Base-by-base conservation (phyloP, 2,329 filamentous ascomycete species). In the Fusarium staphyleae region DNA sequence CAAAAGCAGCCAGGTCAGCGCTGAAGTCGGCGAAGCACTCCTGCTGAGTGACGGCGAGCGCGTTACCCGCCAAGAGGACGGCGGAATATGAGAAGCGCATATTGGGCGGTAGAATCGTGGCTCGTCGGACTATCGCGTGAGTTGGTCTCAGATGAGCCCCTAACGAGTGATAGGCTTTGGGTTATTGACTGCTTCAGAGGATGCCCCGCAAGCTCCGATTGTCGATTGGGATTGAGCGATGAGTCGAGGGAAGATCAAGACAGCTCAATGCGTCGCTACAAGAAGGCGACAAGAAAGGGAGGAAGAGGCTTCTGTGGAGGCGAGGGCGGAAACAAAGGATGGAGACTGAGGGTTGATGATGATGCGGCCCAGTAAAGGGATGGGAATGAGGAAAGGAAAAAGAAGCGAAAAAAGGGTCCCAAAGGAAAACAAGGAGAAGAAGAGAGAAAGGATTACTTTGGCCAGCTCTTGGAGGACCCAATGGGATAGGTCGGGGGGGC, bases 11-110 rank as follows among this genome's bases (percentile, higher is more conserved):
- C 41, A 83, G 71, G 42, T 75, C 70, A 18, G 57, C 48, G 56
- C 74, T 71, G 57, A 75, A 69, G 45, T 67, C 55, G 42, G 68
- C 66, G 47, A 83, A 65, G 64, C 80, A 81, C 63, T 74, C 70
- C 58, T 67, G 46, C 47, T 59, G 64, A 33, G 70, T 60, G 57
- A 69, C 48, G 57, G 70, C 67, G 53, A 69, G 63, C 48, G 63
- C 71, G 49, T 68, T 74, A 63, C 67, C 70, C 54, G 70, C 69
- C 55, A 73, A 60, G 52, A 76, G 57, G 39, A 77, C 62, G 42
- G 69, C 63, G 30, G 69, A 45, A 26, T 66, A 53, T 53, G 72
- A 57, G 63, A 74, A 63, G 41, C 66, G 67, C 70, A 70, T 72
- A 43, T 33, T 63, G 57, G 55, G 35, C 43, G 41, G 46, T 33